Evolutionary conservation across 768 basidiomycete species (phyloP).

Genomic region (Nidularia pulvinata): DNA sequence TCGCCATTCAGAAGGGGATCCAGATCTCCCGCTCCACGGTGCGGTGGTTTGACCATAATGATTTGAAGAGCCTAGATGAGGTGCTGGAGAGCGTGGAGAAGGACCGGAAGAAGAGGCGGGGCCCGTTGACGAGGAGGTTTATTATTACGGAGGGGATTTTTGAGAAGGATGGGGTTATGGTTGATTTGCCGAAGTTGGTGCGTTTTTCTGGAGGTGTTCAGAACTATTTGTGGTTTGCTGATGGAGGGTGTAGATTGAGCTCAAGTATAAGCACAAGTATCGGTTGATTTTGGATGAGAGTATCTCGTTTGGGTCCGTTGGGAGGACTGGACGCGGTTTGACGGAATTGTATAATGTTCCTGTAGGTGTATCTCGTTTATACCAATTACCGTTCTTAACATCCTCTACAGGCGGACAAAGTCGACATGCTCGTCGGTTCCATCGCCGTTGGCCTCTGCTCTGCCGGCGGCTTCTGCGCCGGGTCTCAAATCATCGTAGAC

Average conservation of each 20-base stretch:
- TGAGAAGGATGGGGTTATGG: constrained; percentile 91
- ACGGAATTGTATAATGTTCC: constrained; percentile 96
- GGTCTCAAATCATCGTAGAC: constrained; percentile 76
- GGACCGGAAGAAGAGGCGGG: constrained; percentile 83
- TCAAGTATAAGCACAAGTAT: constrained; percentile 96
- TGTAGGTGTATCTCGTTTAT: constrained; percentile 40
- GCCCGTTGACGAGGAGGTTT: constrained; percentile 85
- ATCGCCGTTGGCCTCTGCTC: constrained; percentile 83
- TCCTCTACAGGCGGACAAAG: constrained; percentile 65
- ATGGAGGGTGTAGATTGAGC: constrained; percentile 64
- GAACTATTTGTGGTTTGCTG: not conserved
- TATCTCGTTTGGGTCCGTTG: constrained; percentile 92
- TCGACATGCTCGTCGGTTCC: constrained; percentile 96
- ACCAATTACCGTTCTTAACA: not conserved
- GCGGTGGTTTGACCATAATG: constrained; percentile 97
- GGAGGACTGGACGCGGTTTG: constrained; percentile 90
- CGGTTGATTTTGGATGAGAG: constrained; percentile 93
- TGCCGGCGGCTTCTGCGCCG: constrained; percentile 94
- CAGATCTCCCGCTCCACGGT: constrained; percentile 91
- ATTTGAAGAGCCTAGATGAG: constrained; percentile 87
- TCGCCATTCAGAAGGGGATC: constrained; percentile 94
- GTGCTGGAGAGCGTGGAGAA: constrained; percentile 83
- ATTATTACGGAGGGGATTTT: constrained; percentile 98
- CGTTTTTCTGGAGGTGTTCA: constrained; percentile 23
- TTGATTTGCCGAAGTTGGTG: constrained; percentile 90